Evolutionary conservation across 2,329 filamentous ascomycete species (phyloP).

Genomic region (Fusarium nematophilum): DNA sequence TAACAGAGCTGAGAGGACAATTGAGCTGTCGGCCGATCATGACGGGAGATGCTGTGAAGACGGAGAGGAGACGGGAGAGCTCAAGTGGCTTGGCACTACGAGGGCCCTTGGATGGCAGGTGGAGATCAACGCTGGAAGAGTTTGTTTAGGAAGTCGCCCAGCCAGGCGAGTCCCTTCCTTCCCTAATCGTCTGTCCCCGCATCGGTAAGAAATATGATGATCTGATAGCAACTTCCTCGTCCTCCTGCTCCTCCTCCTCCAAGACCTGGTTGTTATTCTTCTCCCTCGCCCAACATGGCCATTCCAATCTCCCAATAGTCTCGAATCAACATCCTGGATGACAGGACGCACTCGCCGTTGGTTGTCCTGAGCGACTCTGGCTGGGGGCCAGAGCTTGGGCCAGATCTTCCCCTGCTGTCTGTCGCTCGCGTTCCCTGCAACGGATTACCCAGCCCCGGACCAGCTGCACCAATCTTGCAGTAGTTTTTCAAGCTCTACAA

Average conservation of each 20-base stretch:
- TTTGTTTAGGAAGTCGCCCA: too few species aligned
- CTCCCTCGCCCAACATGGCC: slow-evolving; percentile 4
- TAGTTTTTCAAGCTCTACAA: slow-evolving; percentile 22
- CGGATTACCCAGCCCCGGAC: slow-evolving; percentile 28
- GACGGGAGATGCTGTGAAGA: background rate
- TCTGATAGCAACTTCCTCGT: slow-evolving; percentile 21
- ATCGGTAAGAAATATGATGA: slow-evolving; percentile 18
- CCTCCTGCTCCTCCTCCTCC: background rate
- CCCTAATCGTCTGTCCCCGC: slow-evolving; percentile 12
- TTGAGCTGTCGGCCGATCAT: background rate
- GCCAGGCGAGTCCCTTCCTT: slow-evolving; percentile 16
- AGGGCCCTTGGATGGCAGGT: slow-evolving; percentile 19
- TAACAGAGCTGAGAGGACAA: background rate
- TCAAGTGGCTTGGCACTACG: slow-evolving; percentile 4
- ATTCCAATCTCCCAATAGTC: slow-evolving; percentile 3
- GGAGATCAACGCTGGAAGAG: slow-evolving; percentile 2
- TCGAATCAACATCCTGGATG: slow-evolving; percentile 28
- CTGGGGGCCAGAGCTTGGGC: slow-evolving; percentile 28
- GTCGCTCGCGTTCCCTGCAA: slow-evolving; percentile 13
- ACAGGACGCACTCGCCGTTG: slow-evolving; percentile 23
- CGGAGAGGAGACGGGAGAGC: background rate
- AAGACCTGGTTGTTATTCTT: slow-evolving; percentile 5
- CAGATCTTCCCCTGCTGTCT: slow-evolving; percentile 19
- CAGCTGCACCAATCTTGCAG: slow-evolving; percentile 30
- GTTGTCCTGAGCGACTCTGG: slow-evolving; percentile 10